Evolutionary conservation across 1,139 yeast species (phyloP).

Genomic region (Geotrichum citri-aurantii): DNA sequence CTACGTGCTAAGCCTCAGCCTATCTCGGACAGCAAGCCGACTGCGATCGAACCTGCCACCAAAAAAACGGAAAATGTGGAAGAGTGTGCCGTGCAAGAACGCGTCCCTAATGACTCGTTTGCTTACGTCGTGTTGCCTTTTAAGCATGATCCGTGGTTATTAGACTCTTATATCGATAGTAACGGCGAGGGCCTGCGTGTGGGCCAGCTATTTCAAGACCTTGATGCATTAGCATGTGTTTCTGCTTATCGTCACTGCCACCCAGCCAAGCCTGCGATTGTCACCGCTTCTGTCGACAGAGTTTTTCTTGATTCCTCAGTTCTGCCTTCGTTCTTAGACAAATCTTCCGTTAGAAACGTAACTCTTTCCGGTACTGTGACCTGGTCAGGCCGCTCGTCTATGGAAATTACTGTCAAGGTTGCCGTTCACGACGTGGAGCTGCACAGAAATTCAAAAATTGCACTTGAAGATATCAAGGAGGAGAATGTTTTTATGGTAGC

Average conservation of each 20-base stretch:
- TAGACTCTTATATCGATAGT: conserved; percentile 3
- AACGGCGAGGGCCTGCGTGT: conserved; percentile 1
- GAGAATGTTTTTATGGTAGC: not conserved
- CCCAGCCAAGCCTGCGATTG: conserved; percentile 77
- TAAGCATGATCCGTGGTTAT: not conserved
- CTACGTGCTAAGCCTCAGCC: not conserved
- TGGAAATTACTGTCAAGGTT: conserved; percentile 2
- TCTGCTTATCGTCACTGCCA: conserved; percentile 80
- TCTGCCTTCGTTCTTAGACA: not conserved
- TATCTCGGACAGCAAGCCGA: too few relatives aligned
- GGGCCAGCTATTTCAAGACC: conserved; percentile 47
- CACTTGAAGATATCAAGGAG: not conserved
- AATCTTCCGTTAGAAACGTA: not conserved
- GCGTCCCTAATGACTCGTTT: not conserved
- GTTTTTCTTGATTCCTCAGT: not conserved
- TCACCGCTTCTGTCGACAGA: conserved; percentile 2
- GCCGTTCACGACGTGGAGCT: not conserved
- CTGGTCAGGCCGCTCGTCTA: conserved; percentile 5
- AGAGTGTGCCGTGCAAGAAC: not conserved
- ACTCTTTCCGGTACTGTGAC: not conserved
- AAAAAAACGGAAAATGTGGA: not conserved
- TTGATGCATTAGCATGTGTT: conserved; percentile 81
- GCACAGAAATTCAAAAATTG: not conserved
- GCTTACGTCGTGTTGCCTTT: not conserved
- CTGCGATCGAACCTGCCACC: not conserved